Conservation (phyloP, 768 basidiomycete species). For the Chalciporus sphaerocephalus region DNA sequence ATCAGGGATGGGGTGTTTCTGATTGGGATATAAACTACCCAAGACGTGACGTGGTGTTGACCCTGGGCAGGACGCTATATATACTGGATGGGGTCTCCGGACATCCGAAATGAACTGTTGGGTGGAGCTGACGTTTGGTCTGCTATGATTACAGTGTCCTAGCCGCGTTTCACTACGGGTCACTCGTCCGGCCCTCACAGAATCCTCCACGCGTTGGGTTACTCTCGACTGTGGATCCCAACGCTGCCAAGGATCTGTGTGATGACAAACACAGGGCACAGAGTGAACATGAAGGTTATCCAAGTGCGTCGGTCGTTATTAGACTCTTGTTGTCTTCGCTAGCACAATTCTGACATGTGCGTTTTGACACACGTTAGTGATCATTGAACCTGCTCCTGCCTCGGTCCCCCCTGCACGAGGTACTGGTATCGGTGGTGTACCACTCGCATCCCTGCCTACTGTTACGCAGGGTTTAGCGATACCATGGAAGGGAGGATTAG, state of each 20-base stretch:
- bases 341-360: neutral
- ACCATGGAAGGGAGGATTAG: neutral
- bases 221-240: conserved; percentile 60
- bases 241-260: conserved; percentile 42
- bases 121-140: conserved; percentile 1
- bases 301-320: conserved; percentile 18
- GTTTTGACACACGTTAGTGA: conserved; percentile 27
- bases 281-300: conserved; percentile 21
- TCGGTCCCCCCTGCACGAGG: conserved; percentile 20
- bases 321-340: neutral
- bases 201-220: conserved; percentile 70
- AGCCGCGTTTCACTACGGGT: conserved; percentile 68
- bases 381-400: conserved; percentile 40
- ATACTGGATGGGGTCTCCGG: conserved; percentile 13
- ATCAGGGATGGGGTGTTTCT: neutral
- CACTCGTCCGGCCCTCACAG: conserved; percentile 59
- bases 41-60: neutral
- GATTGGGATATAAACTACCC: conserved; percentile 4
- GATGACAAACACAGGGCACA: conserved; percentile 37
- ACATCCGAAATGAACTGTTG: conserved; percentile 7
- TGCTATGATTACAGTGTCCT: conserved; percentile 45
- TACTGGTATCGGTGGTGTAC: conserved; percentile 28
- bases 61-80: neutral
- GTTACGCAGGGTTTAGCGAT: conserved; percentile 10
- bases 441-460: conserved; percentile 22